Evolutionary conservation across 2,329 filamentous ascomycete species (phyloP).

Genomic region (Mollisia scopiformis): DNA sequence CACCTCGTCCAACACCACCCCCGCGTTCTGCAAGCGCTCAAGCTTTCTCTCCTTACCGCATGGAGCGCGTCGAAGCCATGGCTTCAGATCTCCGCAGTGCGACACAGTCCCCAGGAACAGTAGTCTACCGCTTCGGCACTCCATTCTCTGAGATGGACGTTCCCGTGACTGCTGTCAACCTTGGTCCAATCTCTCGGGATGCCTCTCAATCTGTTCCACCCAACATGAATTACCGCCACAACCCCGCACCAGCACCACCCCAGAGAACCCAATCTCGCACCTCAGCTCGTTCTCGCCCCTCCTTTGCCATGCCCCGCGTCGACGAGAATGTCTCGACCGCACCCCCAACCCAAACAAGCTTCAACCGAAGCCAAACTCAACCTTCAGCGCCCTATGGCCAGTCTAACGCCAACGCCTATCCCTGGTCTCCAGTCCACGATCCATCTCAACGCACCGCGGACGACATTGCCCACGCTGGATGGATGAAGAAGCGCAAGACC

Average conservation of each 20-base stretch:
- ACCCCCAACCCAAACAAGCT: slow-evolving; percentile 31
- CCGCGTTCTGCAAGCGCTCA: slow-evolving; percentile 35
- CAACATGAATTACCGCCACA: slow-evolving; percentile 78
- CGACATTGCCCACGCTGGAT: slow-evolving; percentile 75
- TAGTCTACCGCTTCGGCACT: slow-evolving; percentile 77
- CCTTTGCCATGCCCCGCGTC: slow-evolving; percentile 70
- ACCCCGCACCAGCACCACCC: slow-evolving; percentile 17
- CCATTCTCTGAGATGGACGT: slow-evolving; percentile 91
- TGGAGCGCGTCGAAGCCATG: slow-evolving; percentile 53
- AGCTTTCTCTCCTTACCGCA: slow-evolving; percentile 52
- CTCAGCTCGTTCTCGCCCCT: slow-evolving; percentile 66
- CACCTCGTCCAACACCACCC: slow-evolving; percentile 31
- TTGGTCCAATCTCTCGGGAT: slow-evolving; percentile 76
- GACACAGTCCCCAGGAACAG: slow-evolving; percentile 55
- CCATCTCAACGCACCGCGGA: slow-evolving; percentile 38
- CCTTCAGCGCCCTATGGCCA: slow-evolving; percentile 30
- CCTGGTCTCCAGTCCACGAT: slow-evolving; percentile 27
- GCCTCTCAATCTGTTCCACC: slow-evolving; percentile 90
- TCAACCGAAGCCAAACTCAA: slow-evolving; percentile 19
- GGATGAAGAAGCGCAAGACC: slow-evolving; percentile 93
- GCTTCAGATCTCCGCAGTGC: slow-evolving; percentile 58
- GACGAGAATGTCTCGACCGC: slow-evolving; percentile 58
- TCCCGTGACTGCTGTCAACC: slow-evolving; percentile 73
- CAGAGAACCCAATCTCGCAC: slow-evolving; percentile 43
- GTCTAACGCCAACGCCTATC: slow-evolving; percentile 21